Base-by-base conservation (phyloP, 176 grass and related monocot genomes). In the Aechmea fasciata region DNA sequence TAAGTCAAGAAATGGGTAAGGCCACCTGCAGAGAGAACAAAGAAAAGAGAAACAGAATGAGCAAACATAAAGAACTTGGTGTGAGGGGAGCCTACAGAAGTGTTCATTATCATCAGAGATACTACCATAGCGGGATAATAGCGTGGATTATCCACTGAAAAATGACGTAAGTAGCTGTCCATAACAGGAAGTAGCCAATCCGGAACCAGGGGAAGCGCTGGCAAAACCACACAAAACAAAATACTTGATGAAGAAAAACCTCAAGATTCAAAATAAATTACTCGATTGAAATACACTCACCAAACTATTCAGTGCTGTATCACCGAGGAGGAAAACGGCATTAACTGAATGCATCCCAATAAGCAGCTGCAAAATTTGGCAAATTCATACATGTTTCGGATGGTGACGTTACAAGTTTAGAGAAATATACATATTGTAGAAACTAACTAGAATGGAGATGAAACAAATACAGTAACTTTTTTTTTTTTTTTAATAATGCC, bases 1-100 rank as follows among this genome's bases (percentile, higher is more conserved):
- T 80, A 91, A 72, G 70, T 96, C 92, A 54, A 96, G 80, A 86
- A 96, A 96, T n/a, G 92, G 92, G 71, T 96, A 96, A 78, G 92
- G 88, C 92, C 92, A 92, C 88, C 92, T 96, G 78, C 52, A 70
- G 5, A 41, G 4, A 41, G 33, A 41, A 3, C 0, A 13, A 22
- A 69, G 26, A 20, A 15, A 65, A 74, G 80, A 70, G 10, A 13
- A 68, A 69, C n/a, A 26, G 15, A 9, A 8, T 73, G 12, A 64
- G 66, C 10, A 63, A 33, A 80, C 51, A 11, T 29, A 63, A 71
- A 55, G 52, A 50, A 48, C 3, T 26, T 71, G 33, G 11, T 18
- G 9, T 73, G 10, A 51, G 78, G 25, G 33, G 33, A 41, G 33
- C 33, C 11, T 71, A 74, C 20, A 17, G 62, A 12, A 11, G 29